Base-by-base conservation (phyloP, 2,329 filamentous ascomycete genomes). In the Aurifilum marmelostoma region DNA sequence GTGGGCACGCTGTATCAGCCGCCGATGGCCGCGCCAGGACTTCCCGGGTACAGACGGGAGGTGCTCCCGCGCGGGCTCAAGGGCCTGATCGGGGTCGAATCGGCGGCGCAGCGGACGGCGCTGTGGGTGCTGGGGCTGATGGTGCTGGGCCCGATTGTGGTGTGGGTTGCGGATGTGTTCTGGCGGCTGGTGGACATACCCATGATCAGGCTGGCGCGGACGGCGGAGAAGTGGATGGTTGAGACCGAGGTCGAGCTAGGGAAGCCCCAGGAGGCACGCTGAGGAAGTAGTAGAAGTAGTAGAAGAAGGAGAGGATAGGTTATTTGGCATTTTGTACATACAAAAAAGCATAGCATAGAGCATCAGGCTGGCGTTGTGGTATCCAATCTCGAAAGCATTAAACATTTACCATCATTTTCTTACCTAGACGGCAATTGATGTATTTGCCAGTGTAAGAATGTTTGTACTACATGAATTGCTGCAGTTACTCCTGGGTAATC, bases 101-200 rank as follows among this genome's bases (percentile, higher is more conserved):
- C 73, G 2, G 71, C 74, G 2, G 67, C 71, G 24, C 76, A 78
- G 63, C 74, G 77, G 16, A 75, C 77, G 6, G 34, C 78, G 12
- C 73, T 77, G 24, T 80, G 84, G 75, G 62, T 79, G 6, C 32
- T 81, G 2, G 82, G 82, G n/a, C 73, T 84, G 21, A 71, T 75
- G 18, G 63, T 79, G 5, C 64, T 81, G 2, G 75, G 74, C 5
- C 73, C 78, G 3, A 68, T 80, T 1, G 79, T 84, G 0, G 79
- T 89, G 7, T 89, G 86, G 82, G 79, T 82, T 6, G 84, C 85
- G 1, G 88, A 90, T 75, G 68, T 90, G 3, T 89, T 89, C 73
- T 89, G 86, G 85, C 81, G 87, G 37, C 77, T 77, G 1, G 80
- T 90, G 7, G 88, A 90, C 80, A 83, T 74, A 79, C 76, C 75